phyloP scores from a whole-genome alignment of 192 early-diverging fungal species.

The Haplosporangium gracile region DNA sequence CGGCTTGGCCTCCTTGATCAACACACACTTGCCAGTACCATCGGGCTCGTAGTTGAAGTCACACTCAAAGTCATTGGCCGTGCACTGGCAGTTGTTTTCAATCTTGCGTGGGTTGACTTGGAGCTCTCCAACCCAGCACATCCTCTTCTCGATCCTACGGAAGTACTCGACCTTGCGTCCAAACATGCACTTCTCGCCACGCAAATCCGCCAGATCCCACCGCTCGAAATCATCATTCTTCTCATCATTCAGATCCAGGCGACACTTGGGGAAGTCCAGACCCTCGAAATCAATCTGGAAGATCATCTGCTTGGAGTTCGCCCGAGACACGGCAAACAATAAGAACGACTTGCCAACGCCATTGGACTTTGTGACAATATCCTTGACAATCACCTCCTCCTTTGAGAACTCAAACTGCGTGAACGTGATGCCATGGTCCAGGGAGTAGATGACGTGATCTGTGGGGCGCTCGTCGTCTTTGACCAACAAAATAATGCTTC shows the following conservation, averaged over 20 bases:
- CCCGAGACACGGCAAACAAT: constrained; percentile 72
- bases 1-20: constrained; percentile 71
- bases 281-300: constrained; percentile 66
- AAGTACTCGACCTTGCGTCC: constrained; percentile 79
- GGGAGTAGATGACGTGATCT: constrained; percentile 64
- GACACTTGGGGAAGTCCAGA: constrained; percentile 54
- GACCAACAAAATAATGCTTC: constrained; percentile 86
- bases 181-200: constrained; percentile 72
- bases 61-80: constrained; percentile 89
- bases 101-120: constrained; percentile 69
- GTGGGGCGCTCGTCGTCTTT: constrained; percentile 83
- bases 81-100: constrained; percentile 79
- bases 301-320: constrained; percentile 48
- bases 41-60: constrained; percentile 87
- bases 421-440: constrained; percentile 84
- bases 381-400: constrained; percentile 67
- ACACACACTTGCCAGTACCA: constrained; percentile 69
- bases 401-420: constrained; percentile 61
- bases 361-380: constrained; percentile 79
- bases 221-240: constrained; percentile 77
- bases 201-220: constrained; percentile 69
- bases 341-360: constrained; percentile 85
- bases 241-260: constrained; percentile 57
- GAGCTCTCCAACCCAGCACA: constrained; percentile 84
- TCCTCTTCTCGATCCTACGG: constrained; percentile 72